Base-by-base conservation (phyloP, 2,329 filamentous ascomycete species). In the Cladosporium phlei region DNA sequence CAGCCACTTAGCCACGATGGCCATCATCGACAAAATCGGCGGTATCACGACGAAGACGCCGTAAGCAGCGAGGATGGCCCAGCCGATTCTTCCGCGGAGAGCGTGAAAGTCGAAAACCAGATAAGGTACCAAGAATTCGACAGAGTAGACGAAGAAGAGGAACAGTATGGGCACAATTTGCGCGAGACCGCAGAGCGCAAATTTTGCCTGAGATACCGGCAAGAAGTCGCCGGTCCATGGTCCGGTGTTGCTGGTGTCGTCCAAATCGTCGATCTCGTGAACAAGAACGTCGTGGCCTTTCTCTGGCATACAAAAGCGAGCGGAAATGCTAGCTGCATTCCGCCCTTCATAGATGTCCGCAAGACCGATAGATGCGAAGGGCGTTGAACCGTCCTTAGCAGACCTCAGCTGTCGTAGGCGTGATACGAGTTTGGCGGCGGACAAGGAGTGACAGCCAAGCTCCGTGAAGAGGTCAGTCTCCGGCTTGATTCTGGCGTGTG, bases 401-500 rank as follows among this genome's bases (percentile, higher is more conserved):
- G 34, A 40, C n/a, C 38, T 39, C 10, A 48, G 32, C 38, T 51
- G 34, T 17, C 55, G 48, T 17, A 57, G 35, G 4, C 47, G 51
- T 3, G 56, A 58, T 2, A 58, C 56, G 4, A 58, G 46, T 20
- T 55, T 52, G 16, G 55, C 55, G n/a, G 85, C 86, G 17, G 88
- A 71, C 52, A 91, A 79, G 65, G 79, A 85, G 67, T 90, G 85
- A 9, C 86, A 86, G 51, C 86, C 86, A 32, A 83, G 69, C 47
- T 90, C 85, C 58, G 89, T 88, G 69, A 90, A 91, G 42, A 74
- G 71, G 32, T 76, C 73, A 5, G 53, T 43, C 12, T 78, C 70
- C 0, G 75, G 73, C 55, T 62, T 69, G 59, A 22, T 69, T 63
- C 17, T 64, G 57, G 51, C 50, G 44, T 55, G 50, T 65, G n/a